Percentiles rank a stretch among this genome's conserved stretches.
phyloP scores from a whole-genome alignment of 129 eudicot genomes.

The Centrapalus pauciflorus region DNA sequence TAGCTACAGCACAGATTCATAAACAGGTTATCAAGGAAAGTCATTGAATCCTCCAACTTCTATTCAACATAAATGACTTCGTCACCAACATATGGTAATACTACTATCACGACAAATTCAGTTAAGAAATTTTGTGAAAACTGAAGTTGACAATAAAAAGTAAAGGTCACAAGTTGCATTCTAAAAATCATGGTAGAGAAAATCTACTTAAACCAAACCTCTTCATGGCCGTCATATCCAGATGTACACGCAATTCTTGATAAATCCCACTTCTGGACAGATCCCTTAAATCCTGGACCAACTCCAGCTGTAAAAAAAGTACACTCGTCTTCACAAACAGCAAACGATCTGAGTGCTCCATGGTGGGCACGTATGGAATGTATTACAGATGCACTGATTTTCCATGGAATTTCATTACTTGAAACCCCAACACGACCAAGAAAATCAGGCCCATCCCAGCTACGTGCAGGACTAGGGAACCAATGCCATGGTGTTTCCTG shows the following conservation, averaged over 20 bases:
- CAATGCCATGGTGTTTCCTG: slow-evolving; percentile 93
- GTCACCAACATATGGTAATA: background rate
- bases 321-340: slow-evolving; percentile 77
- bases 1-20: background rate
- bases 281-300: slow-evolving; percentile 97
- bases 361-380: slow-evolving; percentile 90
- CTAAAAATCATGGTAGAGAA: background rate
- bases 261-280: slow-evolving; percentile 89
- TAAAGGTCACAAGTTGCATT: background rate
- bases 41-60: background rate
- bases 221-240: slow-evolving; percentile 90
- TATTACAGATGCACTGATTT: slow-evolving; percentile 79
- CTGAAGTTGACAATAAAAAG: background rate
- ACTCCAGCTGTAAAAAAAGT: slow-evolving; percentile 87
- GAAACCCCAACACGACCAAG: slow-evolving; percentile 65
- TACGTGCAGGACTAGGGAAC: slow-evolving; percentile 89
- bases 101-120: background rate
- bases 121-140: background rate
- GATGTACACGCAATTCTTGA: slow-evolving; percentile 56
- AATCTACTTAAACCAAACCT: slow-evolving; percentile 42
- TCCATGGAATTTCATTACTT: slow-evolving; percentile 94
- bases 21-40: background rate
- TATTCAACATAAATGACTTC: background rate
- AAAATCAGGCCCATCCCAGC: slow-evolving; percentile 82
- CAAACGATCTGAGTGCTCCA: slow-evolving; percentile 80